These are phyloP conservation scores for Aureobasidium pullulans DNA, from an alignment of 2,329 filamentous ascomycete species.

Conservation along the genomic window DNA sequence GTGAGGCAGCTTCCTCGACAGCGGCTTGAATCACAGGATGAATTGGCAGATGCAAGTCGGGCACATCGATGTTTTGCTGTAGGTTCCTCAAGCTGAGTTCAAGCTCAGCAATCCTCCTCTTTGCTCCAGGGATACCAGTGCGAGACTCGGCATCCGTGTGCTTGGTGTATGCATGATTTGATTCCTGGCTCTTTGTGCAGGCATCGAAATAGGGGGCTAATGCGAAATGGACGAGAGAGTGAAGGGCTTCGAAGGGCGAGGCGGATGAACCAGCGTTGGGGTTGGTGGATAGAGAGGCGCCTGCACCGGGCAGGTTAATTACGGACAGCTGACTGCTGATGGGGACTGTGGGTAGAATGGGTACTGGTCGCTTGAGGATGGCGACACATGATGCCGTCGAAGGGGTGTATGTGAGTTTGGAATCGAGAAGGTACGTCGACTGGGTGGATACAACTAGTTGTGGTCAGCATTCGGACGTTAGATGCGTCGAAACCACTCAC, in stretches of 20 bases:
- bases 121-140: constrained; percentile 92
- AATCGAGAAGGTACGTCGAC: constrained; percentile 68
- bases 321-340: constrained; percentile 86
- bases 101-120: constrained; percentile 92
- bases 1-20: constrained; percentile 63
- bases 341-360: constrained; percentile 75
- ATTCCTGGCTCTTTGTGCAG: constrained; percentile 75
- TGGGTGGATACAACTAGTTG: neutral
- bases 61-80: constrained; percentile 97
- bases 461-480: neutral
- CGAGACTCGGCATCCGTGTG: constrained; percentile 81
- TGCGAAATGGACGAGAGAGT: constrained; percentile 84
- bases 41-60: constrained; percentile 77
- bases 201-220: constrained; percentile 96
- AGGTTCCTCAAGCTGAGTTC: constrained; percentile 84
- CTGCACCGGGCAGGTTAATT: constrained; percentile 69
- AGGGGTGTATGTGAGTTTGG: constrained; percentile 70
- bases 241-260: constrained; percentile 86
- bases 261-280: constrained; percentile 63
- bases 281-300: constrained; percentile 30
- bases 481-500: neutral
- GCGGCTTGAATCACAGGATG: constrained; percentile 83
- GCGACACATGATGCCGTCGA: constrained; percentile 81
- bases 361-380: constrained; percentile 80
- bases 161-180: constrained; percentile 53